These are phyloP conservation scores for Mycosphaerella sp. DNA, from an alignment of 2,329 filamentous ascomycete genomes.

Conservation along the genomic window DNA sequence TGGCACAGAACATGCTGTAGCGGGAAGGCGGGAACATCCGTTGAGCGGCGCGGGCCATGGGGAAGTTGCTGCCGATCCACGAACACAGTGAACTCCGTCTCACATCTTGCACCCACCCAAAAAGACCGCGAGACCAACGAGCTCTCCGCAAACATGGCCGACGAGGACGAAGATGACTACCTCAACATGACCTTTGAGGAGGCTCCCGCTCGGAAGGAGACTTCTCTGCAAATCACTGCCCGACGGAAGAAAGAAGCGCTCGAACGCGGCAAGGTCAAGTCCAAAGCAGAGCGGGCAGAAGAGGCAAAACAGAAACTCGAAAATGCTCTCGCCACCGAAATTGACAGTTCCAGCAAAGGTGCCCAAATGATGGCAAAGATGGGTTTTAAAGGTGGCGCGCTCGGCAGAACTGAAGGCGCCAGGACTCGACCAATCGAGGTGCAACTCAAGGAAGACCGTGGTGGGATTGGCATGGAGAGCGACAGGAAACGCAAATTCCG, in stretches of 20 bases:
- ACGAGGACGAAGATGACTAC: constrained; percentile 84
- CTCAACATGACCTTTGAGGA: constrained; percentile 92
- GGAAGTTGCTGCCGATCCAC: too few relatives aligned
- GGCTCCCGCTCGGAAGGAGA: constrained; percentile 48
- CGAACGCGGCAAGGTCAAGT: constrained; percentile 57
- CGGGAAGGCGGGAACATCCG: too few relatives aligned
- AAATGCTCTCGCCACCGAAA: constrained; percentile 64
- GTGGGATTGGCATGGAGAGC: constrained; percentile 75
- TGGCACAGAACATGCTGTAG: too few relatives aligned
- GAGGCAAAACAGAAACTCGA: constrained; percentile 68
- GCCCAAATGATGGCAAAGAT: constrained; percentile 96
- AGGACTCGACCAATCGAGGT: constrained; percentile 69
- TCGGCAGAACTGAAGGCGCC: constrained; percentile 56
- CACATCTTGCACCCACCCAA: too few relatives aligned
- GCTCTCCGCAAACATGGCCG: constrained; percentile 16
- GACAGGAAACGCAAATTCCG: constrained; percentile 68
- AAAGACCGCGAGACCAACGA: too few relatives aligned
- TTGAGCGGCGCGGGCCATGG: too few relatives aligned
- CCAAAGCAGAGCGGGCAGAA: constrained; percentile 74
- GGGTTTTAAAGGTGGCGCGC: constrained; percentile 71
- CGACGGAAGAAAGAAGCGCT: constrained; percentile 55
- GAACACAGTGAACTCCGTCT: too few relatives aligned
- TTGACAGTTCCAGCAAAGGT: constrained; percentile 71
- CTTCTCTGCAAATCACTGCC: constrained; percentile 54
- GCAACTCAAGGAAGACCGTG: constrained; percentile 68